Base-by-base conservation (phyloP, 2,329 filamentous ascomycete species). In the Salinomyces thailandicus region DNA sequence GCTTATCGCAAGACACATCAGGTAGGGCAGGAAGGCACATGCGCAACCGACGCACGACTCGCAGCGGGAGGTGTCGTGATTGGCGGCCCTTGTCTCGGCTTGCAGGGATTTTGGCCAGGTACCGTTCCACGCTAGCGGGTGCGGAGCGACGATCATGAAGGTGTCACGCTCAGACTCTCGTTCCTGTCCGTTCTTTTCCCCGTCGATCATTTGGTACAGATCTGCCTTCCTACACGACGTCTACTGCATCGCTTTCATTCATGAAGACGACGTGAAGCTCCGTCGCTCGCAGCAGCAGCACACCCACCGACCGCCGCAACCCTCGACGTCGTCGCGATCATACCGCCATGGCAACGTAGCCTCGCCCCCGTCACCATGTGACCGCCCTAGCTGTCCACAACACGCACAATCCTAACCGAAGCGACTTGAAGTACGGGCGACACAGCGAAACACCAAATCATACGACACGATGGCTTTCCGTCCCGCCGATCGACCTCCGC, bases 401-500 rank as follows among this genome's bases (percentile, higher is more conserved):
- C 19, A 26, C 33, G 19, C 15, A 15, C 24, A 12, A 7, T 14
- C 5, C 18, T 22, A 6, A 4, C 15, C 31, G 18, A 24, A 33
- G 31, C 33, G 24, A 5, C 9, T 12, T 3, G 13, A 14, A 11
- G 14, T 5, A 19, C 18, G 17, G 15, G 9, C 18, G 19, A 14
- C 11, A 33, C 19, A 15, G 11, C 27, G 15, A 8, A 13, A 30
- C 12, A 11, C 35, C 12, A 15, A n/a, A 17, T 15, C 13, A 28
- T 8, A 12, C 31, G 31, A 33, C 33, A 30, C 14, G 11, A 60
- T 44, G 60, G 60, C 43, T 53, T 55, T 20, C 42, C 45, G 3
- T 43, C 41, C 27, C 49, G 54, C 33, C 58, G 61, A 28, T 57
- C 61, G 30, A 52, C 55, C 41, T 62, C 37, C 34, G 16, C 26